Conservation (phyloP, 2,329 filamentous ascomycete genomes). For the Didymella keratinophila region DNA sequence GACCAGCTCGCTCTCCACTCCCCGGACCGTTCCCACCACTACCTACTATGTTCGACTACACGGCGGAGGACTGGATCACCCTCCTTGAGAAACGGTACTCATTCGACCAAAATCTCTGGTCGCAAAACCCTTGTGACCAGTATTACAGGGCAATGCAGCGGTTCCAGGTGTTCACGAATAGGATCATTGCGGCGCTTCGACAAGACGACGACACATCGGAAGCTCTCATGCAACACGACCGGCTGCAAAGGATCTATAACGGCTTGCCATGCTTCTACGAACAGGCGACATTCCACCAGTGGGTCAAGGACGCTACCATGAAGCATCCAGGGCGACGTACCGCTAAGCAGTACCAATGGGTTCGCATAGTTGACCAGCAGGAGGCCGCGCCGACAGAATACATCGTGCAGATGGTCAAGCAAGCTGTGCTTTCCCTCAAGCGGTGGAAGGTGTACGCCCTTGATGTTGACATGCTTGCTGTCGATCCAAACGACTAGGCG, state of each 20-base stretch:
- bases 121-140: constrained; percentile 1
- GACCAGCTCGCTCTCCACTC: neutral
- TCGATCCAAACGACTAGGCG: constrained; percentile 1
- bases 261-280: constrained; percentile 8
- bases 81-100: neutral
- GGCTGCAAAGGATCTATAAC: neutral
- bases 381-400: neutral
- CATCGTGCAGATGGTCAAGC: neutral
- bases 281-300: neutral
- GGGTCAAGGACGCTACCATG: constrained; percentile 17
- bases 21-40: neutral
- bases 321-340: constrained; percentile 19
- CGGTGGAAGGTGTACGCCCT: neutral
- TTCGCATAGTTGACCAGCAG: constrained; percentile 8
- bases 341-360: constrained; percentile 10
- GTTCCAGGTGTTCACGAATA: constrained; percentile 14
- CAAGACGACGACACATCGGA: neutral
- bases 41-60: neutral
- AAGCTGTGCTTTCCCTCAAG: neutral
- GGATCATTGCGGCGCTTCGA: constrained; percentile 3
- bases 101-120: neutral
- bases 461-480: constrained; percentile 1
- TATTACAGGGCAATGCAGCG: constrained; percentile 8
- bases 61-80: neutral
- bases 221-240: neutral